Base-by-base conservation (phyloP, 345 rosid genomes). In the Eutrema japonicum region DNA sequence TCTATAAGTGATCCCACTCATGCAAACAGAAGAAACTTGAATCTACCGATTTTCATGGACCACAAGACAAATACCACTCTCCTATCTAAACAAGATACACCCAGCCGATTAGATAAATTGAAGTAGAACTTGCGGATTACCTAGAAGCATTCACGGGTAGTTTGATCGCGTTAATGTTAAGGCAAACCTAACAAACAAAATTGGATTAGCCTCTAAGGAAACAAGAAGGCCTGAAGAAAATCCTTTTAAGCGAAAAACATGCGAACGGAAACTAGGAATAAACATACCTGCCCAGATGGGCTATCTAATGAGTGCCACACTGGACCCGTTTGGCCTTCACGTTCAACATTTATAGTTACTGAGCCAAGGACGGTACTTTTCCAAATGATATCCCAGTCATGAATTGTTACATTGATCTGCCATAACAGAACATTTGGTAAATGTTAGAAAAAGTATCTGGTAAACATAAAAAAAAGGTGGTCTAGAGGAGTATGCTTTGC, bases 361-460 rank as follows among this genome's bases (percentile, higher is more conserved):
- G 99, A 88, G 80, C 98, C 98, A 74, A 95, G 98, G 75, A 85
- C 85, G 52, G 99, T 81, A 85, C 99, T 95, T 83, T 92, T 95
- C 99, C 99, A 95, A 75, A 95, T 89, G 70, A 95, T 92, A 81
- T 95, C 99, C 99, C 99, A 95, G 69, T 95, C 99, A 83, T 92
- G 92, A 83, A 95, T 92, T 41, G 98, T 90, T 59, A 92, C 96
- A 74, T 79, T 89, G 71, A 95, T 95, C 99, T 95, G 89, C 41
- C 58, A 68, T 58, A 64, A 57, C 47, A 59, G 36, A 37, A 54
- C n/a, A 37, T 45, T 63, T n/a, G 73, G 46, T 51, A 67, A 11
- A 60, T 18, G 33, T 60, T 38, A 16, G 10, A 78, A 51, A 45
- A 50, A 3, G 51, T 29, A 64, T 45, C 5, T 37, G 30, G 27